Evolutionary conservation across 148 eudicot species (phyloP).

Genomic region (Chenopodium album): DNA sequence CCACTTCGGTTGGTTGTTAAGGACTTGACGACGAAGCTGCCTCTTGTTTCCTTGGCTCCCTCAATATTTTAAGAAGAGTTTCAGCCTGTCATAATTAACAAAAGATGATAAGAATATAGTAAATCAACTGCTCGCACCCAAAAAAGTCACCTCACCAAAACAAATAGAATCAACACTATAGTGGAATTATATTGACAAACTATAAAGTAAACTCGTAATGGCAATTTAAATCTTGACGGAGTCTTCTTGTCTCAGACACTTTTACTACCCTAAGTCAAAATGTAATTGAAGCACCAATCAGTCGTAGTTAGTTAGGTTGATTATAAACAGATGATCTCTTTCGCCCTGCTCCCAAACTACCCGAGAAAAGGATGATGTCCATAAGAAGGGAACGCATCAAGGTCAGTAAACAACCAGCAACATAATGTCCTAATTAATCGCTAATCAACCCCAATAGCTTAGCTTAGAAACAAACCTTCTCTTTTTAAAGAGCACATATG

Average conservation of each 20-base stretch:
- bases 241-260: background rate
- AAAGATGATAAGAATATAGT: slow-evolving; percentile 1
- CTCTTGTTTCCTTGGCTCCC: slow-evolving; percentile 71
- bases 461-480: background rate
- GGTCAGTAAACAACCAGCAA: background rate
- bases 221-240: background rate
- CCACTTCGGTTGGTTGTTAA: slow-evolving; percentile 27
- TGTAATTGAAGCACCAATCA: background rate
- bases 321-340: background rate
- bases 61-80: slow-evolving; percentile 68
- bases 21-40: slow-evolving; percentile 69
- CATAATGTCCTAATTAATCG: background rate
- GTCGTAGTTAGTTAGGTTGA: background rate
- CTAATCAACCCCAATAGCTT: background rate
- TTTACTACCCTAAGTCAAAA: background rate
- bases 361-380: background rate
- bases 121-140: background rate
- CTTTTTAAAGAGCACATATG: background rate
- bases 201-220: background rate
- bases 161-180: background rate
- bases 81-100: slow-evolving; percentile 69
- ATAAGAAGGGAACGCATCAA: background rate
- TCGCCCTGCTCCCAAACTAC: background rate
- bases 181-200: background rate
- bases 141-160: background rate